These are phyloP conservation scores for Prunus kanzakura DNA, from an alignment of 306 rosid species.

Conservation along the genomic window DNA sequence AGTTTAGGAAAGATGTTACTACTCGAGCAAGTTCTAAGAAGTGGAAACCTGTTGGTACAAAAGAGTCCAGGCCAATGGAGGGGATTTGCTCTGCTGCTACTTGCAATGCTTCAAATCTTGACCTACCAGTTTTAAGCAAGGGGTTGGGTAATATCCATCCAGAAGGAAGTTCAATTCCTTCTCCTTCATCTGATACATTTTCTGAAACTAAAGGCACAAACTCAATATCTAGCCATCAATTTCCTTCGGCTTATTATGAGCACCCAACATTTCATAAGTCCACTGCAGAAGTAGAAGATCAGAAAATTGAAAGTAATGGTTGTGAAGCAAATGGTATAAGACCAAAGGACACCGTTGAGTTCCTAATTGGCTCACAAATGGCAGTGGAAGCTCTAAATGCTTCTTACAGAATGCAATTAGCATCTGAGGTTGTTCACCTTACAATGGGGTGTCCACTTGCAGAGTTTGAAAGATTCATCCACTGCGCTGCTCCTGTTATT, in stretches of 20 bases:
- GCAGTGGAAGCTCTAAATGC: conserved; percentile 4
- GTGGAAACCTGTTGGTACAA: conserved; percentile 3
- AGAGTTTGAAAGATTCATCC: conserved; percentile 21
- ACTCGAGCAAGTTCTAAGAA: background rate
- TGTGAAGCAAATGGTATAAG: background rate
- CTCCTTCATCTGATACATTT: background rate
- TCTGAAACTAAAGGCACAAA: background rate
- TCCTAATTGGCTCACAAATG: conserved; percentile 6
- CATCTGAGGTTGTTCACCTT: conserved; percentile 10
- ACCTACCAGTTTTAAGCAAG: background rate
- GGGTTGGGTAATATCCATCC: background rate
- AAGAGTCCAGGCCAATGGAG: conserved; percentile 2
- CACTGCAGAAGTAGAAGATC: background rate
- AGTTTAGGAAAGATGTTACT: background rate
- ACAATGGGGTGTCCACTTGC: conserved; percentile 14
- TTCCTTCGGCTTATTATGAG: background rate
- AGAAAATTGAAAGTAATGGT: background rate
- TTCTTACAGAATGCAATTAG: conserved; percentile 21
- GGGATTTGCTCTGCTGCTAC: conserved; percentile 1
- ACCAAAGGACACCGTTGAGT: background rate
- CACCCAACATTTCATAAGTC: background rate
- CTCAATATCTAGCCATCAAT: background rate
- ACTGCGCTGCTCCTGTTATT: conserved; percentile 22
- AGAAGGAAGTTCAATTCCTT: background rate
- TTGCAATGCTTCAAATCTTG: background rate